Base-by-base conservation (phyloP, 1,284 basidiomycete genomes). In the Psilocybe mexicana region DNA sequence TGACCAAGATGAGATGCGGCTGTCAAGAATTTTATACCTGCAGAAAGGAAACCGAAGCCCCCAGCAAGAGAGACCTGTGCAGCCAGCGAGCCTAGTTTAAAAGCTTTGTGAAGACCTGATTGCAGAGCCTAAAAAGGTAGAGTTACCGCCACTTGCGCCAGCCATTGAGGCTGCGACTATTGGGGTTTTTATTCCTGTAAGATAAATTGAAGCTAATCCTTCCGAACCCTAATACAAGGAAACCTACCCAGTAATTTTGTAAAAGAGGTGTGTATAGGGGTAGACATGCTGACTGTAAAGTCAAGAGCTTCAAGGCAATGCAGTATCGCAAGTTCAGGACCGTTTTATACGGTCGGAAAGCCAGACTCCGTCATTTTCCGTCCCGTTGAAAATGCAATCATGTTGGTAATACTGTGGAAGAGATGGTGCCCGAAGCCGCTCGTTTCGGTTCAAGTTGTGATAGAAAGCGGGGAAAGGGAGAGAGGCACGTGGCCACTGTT, bases 121-220 rank as follows among this genome's bases (percentile, higher is more conserved):
- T 24, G 18, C 35, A 54, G 2, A 14, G 26, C 11, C 18, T 2
- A 25, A 38, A 43, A 10, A 35, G 4, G 30, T 23, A 23, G n/a
- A 35, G 33, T 25, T 69, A 75, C 79, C 79, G 59, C 86, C 83
- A 61, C 81, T 79, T 10, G 81, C 87, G 26, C 81, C 81, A 1
- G 85, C 86, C 90, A 92, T 92, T 3, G 88, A 80, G 5, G 83
- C 82, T 18, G 77, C 74, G 6, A 91, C 73, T 36, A 91, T 69
- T 18, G 90, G 90, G 6, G 80, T 76, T 52, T 74, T 72, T 36
- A 85, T 75, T 42, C 73, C 86, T 86, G 23, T 4, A 18, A 40
- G 12, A n/a, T 23, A 30, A 11, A n/a, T 33, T 40, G 6, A 46
- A 14, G n/a, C 35, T 61, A 23, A 33, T 8, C 42, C 25, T 45